Percentiles rank a stretch among this genome's conserved stretches.
Conservation (phyloP, 2,329 filamentous ascomycete genomes). For the Neofusicoccum laricinum region DNA sequence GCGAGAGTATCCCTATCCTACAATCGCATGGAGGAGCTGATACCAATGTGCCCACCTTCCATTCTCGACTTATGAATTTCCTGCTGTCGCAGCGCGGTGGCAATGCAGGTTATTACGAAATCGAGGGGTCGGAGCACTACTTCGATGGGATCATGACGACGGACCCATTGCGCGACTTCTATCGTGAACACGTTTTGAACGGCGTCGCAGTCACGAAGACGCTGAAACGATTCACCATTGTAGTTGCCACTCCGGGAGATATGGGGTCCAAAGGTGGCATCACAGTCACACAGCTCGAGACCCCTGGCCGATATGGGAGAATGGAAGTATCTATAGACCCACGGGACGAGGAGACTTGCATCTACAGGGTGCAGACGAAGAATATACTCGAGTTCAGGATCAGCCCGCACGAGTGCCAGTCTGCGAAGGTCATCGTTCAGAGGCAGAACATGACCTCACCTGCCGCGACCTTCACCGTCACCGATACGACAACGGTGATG, state of each 20-base stretch:
- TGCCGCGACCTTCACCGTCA: neutral
- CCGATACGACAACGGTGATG: neutral
- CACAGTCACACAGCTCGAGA: slow-evolving; percentile 47
- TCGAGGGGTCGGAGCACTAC: slow-evolving; percentile 50
- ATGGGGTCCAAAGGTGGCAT: slow-evolving; percentile 53
- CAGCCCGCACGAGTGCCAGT: slow-evolving; percentile 17
- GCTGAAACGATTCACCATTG: slow-evolving; percentile 43
- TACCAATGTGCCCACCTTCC: slow-evolving; percentile 58
- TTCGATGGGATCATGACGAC: slow-evolving; percentile 57
- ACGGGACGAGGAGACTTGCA: slow-evolving; percentile 10
- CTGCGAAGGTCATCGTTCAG: neutral
- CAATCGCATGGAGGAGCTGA: slow-evolving; percentile 57
- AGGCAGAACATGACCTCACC: neutral
- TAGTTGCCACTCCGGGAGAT: slow-evolving; percentile 52
- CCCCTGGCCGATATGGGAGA: slow-evolving; percentile 51
- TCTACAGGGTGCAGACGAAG: slow-evolving; percentile 28
- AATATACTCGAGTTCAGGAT: slow-evolving; percentile 33
- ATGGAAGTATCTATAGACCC: slow-evolving; percentile 37
- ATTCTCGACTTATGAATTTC: slow-evolving; percentile 54
- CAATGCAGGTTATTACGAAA: slow-evolving; percentile 49
- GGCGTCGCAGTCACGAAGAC: slow-evolving; percentile 22
- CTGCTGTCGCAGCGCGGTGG: slow-evolving; percentile 44
- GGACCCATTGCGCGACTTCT: slow-evolving; percentile 47
- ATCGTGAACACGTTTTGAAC: slow-evolving; percentile 33
- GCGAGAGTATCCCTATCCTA: slow-evolving; percentile 51